Percentiles rank a stretch among this genome's conserved stretches.
These are phyloP conservation scores for Kodamaea kaohsiungensis DNA, from an alignment of 805 yeast genomes.

Conservation along the genomic window DNA sequence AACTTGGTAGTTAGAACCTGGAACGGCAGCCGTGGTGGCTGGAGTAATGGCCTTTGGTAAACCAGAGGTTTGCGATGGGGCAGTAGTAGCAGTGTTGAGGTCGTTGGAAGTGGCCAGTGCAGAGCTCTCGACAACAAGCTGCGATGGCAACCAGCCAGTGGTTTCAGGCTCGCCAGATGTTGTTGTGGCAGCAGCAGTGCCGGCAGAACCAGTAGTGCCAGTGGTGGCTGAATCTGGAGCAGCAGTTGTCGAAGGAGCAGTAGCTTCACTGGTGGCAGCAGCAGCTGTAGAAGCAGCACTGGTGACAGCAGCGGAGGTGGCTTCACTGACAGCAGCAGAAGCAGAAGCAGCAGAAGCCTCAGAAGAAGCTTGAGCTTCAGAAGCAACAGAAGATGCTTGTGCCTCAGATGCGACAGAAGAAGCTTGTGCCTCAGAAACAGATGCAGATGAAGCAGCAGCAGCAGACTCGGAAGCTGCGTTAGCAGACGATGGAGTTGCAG, in stretches of 20 bases:
- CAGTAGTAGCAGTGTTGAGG: slow-evolving; percentile 22
- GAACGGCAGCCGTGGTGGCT: slow-evolving; percentile 42
- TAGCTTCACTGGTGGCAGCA: neutral
- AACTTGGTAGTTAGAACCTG: slow-evolving; percentile 48
- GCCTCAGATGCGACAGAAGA: slow-evolving; percentile 4
- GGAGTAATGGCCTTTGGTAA: slow-evolving; percentile 84
- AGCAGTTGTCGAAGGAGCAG: slow-evolving; percentile 7
- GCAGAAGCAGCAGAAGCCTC: neutral
- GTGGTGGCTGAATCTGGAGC: slow-evolving; percentile 2
- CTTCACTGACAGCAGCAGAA: slow-evolving; percentile 1
- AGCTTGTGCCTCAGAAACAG: slow-evolving; percentile 5
- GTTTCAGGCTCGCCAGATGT: slow-evolving; percentile 9
- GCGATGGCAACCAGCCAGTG: slow-evolving; percentile 38
- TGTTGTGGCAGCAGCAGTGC: slow-evolving; percentile 5
- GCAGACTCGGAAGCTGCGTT: slow-evolving; percentile 2
- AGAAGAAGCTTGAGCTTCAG: neutral
- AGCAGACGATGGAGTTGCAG: neutral
- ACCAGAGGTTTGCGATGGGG: slow-evolving; percentile 44
- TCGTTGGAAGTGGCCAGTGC: slow-evolving; percentile 16
- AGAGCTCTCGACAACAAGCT: slow-evolving; percentile 25
- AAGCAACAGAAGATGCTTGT: neutral
- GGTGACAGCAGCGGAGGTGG: slow-evolving; percentile 4
- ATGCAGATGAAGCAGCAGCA: slow-evolving; percentile 4
- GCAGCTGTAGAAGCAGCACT: slow-evolving; percentile 3
- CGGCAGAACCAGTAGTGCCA: slow-evolving; percentile 1